Percentiles rank a stretch among this genome's conserved stretches.
These are phyloP conservation scores for Aspergillus wentii DNA, from an alignment of 495 filamentous ascomycete genomes.

Conservation along the genomic window DNA sequence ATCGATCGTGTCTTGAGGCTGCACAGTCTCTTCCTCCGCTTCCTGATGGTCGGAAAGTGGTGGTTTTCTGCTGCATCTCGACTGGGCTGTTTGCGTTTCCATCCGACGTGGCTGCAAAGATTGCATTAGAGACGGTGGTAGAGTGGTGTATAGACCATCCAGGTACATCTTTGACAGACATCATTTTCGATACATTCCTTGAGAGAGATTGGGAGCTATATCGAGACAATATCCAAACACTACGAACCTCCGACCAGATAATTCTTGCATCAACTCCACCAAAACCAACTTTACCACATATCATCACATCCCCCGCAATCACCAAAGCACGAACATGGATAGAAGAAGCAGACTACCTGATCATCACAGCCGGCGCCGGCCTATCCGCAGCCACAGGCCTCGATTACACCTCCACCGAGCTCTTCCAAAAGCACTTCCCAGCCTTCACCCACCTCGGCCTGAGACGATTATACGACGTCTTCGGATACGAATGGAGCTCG, in stretches of 20 bases:
- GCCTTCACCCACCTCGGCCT: constrained; percentile 15
- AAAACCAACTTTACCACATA: neutral
- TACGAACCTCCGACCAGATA: neutral
- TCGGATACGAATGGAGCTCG: constrained; percentile 20
- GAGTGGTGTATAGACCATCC: constrained; percentile 12
- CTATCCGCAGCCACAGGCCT: constrained; percentile 22
- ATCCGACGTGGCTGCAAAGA: constrained; percentile 8
- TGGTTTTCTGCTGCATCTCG: constrained; percentile 23
- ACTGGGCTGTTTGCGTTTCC: constrained; percentile 23
- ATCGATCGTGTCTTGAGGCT: constrained; percentile 12
- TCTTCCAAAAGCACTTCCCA: constrained; percentile 17
- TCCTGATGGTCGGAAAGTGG: constrained; percentile 12
- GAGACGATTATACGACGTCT: constrained; percentile 15
- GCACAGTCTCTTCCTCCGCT: constrained; percentile 8
- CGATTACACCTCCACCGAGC: constrained; percentile 18
- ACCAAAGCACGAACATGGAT: constrained; percentile 14
- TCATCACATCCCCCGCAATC: constrained; percentile 3
- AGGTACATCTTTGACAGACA: constrained; percentile 13
- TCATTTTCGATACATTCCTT: constrained; percentile 20
- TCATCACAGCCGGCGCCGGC: constrained; percentile 20
- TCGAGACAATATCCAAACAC: constrained; percentile 1
- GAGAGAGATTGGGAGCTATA: constrained; percentile 13
- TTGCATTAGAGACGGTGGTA: constrained; percentile 15
- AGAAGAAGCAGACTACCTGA: constrained; percentile 11
- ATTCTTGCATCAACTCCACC: neutral